Conservation (phyloP, 768 basidiomycete genomes). For the Coprinopsis strossmayeri region DNA sequence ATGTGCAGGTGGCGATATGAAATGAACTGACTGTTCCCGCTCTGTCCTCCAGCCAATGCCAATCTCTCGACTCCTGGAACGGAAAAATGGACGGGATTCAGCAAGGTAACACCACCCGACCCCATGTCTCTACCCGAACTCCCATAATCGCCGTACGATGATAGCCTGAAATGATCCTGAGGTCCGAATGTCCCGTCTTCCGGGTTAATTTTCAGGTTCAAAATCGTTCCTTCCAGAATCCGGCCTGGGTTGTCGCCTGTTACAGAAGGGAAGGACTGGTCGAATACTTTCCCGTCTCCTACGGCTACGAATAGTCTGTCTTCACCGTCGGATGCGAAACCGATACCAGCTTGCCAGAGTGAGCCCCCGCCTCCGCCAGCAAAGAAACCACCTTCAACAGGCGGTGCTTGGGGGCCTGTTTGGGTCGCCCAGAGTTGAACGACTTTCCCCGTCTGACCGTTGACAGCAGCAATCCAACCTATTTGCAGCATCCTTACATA, state of each 20-base stretch:
- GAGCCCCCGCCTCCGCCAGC: slow-evolving; percentile 3
- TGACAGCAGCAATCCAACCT: slow-evolving; percentile 1
- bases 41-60: slow-evolving; percentile 1
- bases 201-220: not conserved
- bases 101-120: not conserved
- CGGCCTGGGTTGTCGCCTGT: not conserved
- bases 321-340: not conserved
- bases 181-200: not conserved
- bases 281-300: slow-evolving; percentile 1
- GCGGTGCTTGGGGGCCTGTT: slow-evolving; percentile 1
- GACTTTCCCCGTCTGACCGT: not conserved
- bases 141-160: not conserved
- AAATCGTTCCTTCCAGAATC: slow-evolving; percentile 2
- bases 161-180: slow-evolving; percentile 2
- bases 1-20: too few species aligned
- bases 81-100: not conserved
- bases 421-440: slow-evolving; percentile 1
- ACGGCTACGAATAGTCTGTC: slow-evolving; percentile 1
- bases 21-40: not conserved
- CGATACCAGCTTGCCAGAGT: slow-evolving; percentile 1
- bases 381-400: slow-evolving; percentile 1
- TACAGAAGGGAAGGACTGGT: not conserved
- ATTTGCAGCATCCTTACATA: not conserved
- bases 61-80: not conserved
- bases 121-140: not conserved